Evolutionary conservation across 164 flowering plant species (phyloP).

Genomic region (Aristolochia fimbriata): DNA sequence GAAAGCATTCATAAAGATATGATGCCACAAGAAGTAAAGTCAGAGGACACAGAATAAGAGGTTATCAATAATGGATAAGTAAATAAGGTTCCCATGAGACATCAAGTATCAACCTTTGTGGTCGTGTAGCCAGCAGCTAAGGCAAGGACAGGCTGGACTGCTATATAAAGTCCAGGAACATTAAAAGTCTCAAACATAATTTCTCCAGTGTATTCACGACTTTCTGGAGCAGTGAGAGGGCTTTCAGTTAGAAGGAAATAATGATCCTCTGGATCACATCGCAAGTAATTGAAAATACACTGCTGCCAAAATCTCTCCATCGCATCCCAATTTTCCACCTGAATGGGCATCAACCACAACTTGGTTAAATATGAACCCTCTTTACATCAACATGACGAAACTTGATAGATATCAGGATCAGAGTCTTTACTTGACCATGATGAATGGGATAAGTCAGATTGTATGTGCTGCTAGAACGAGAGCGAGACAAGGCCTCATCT

Average conservation of each 20-base stretch:
- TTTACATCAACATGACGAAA: background rate
- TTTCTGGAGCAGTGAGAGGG: conserved; percentile 93
- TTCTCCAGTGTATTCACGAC: conserved; percentile 92
- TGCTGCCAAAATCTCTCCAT: conserved; percentile 99
- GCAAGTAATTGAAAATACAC: conserved; percentile 84
- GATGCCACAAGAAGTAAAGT: background rate
- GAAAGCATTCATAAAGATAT: no score
- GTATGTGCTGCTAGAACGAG: conserved; percentile 66
- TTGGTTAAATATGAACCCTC: background rate
- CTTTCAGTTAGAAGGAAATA: conserved; percentile 92
- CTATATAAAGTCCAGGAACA: conserved; percentile 97
- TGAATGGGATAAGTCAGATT: conserved; percentile 78
- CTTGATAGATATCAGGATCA: no score
- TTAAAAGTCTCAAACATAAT: conserved; percentile 99
- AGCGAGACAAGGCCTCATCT: conserved; percentile 71
- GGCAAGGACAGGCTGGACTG: conserved; percentile 95
- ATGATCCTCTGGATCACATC: conserved; percentile 99
- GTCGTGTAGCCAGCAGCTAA: conserved; percentile 97
- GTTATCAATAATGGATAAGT: background rate
- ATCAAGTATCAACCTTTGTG: conserved; percentile 60
- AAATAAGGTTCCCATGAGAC: background rate
- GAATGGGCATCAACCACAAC: background rate
- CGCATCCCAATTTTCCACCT: conserved; percentile 91
- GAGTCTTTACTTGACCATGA: conserved; percentile 46
- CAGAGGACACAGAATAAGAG: background rate